Base-by-base conservation (phyloP, 345 rosid genomes). In the Euphorbia lathyris region DNA sequence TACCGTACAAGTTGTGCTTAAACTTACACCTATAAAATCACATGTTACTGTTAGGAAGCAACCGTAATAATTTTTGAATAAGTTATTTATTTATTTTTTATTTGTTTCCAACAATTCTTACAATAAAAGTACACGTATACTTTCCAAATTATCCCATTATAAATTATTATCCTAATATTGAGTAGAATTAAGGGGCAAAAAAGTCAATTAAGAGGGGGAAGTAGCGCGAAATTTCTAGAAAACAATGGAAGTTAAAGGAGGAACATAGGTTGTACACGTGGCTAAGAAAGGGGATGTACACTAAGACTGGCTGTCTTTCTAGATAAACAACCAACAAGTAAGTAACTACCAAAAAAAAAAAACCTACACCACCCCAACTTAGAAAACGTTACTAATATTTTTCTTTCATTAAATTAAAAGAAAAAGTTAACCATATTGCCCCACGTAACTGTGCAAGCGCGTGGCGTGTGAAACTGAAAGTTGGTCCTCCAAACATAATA, bases 271-370 rank as follows among this genome's bases (percentile, higher is more conserved):
- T 14, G 6, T 9, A 60, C 77, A 70, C 69, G 78, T 75, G 80
- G 72, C 76, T 20, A 12, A 12, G n/a, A 40, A 69, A 0, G n/a
- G 10, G 65, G 52, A 57, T 7, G 61, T 19, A 2, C 38, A 34
- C n/a, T 55, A 14, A 25, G 61, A 25, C 59, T 43, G 51, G 82
- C 74, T 63, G 74, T 68, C 65, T 62, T 22, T 68, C 71, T 63
- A 57, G 74, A 67, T 45, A 65, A 63, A 77, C 79, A 72, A 42
- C 80, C 16, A 78, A 60, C 80, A 30, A 70, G 12, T n/a, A 72
- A 73, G 38, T 34, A 34, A 70, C 74, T 17, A 55, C 43, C 80
- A 63, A 60, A 38, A 36, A 20, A 60, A 20, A 5, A 17, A 23
- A 25, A 19, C 17, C 56, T 14, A 19, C 1, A 51, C 17, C 3